phyloP scores from a whole-genome alignment of 2,329 filamentous ascomycete species.

The Amphichorda felina region DNA sequence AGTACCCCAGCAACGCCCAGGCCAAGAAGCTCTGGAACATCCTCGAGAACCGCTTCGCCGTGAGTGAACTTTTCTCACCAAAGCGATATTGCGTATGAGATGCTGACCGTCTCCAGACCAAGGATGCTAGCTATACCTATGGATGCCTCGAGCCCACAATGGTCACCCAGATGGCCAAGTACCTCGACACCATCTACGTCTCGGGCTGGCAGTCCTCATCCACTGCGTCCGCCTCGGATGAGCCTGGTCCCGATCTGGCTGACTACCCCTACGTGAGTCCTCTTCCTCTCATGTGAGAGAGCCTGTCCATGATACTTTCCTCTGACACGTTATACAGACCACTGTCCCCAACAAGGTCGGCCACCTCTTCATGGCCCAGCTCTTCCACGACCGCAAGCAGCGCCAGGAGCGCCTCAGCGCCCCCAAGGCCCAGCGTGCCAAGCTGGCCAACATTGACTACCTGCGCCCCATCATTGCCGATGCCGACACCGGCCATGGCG shows the following conservation, averaged over 20 bases:
- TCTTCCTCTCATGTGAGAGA: not conserved
- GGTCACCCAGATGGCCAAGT: conserved; percentile 99
- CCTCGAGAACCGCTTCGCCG: conserved; percentile 76
- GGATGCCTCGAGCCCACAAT: conserved; percentile 96
- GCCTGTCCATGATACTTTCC: too few relatives aligned
- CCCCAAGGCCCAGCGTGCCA: conserved; percentile 59
- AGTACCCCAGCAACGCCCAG: conserved; percentile 82
- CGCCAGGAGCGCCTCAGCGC: conserved; percentile 83
- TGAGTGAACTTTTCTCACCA: conserved; percentile 22
- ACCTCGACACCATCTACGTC: conserved; percentile 95
- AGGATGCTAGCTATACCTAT: conserved; percentile 86
- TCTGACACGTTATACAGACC: conserved; percentile 48
- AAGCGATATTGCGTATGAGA: too few relatives aligned
- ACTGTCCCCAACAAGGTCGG: conserved; percentile 97
- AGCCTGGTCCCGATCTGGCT: conserved; percentile 93
- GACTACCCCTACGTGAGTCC: conserved; percentile 80
- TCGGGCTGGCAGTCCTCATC: conserved; percentile 98
- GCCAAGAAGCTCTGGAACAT: conserved; percentile 93
- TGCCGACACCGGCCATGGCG: conserved; percentile 93
- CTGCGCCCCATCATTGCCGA: conserved; percentile 93
- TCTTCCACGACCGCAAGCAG: conserved; percentile 99
- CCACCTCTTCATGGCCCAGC: conserved; percentile 95
- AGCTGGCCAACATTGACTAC: conserved; percentile 77
- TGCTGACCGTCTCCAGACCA: conserved; percentile 40
- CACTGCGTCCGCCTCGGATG: conserved; percentile 86